Base-by-base conservation (phyloP, 352 stramenopile species). In the Phytophthora pinifolia region DNA sequence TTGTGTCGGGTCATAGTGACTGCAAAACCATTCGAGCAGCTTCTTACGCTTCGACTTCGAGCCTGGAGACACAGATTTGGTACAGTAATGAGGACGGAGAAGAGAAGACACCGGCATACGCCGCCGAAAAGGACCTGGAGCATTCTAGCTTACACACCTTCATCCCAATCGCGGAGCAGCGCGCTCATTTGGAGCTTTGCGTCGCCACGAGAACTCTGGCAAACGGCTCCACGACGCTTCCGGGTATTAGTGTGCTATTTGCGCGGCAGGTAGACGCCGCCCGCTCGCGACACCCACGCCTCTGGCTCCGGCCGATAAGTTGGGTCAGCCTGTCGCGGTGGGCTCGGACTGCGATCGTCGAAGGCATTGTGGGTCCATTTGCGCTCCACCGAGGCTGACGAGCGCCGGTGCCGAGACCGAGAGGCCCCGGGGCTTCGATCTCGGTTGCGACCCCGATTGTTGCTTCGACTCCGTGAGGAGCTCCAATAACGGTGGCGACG, bases 321-420 rank as follows among this genome's bases (percentile, higher is more conserved):
- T 20, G 82, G 80, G 54, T 92, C 67, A 6, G 72, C 32, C 38
- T 79, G 46, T 12, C 84, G 78, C 6, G 75, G 58, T 9, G 84
- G 82, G 60, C 84, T 94, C 2, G 80, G 84, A 46, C 84, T 94
- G 14, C 83, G 79, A 41, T 79, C 76, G 14, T 88, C 65, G 35
- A 88, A 94, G 1, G 67, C 84, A 17, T 79, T 76, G 39, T 94
- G 84, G 13, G 77, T 83, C 84, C 84, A 94, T 31, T 71, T 68
- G 20, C 54, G 63, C 14, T 77, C 65, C 10, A 52, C 38, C 7
- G 72, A 69, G 22, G 65, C 53, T 9, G 69, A 72, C n/a, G 50
- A 67, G 7, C 60, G 61, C 12, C 54, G 58, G 2, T 42, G 47
- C 35, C 59, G 39, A 45, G 38, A 52, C 18, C 46, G 27, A 29